phyloP scores from a whole-genome alignment of 208 protist genomes.

The Leishmania amazonensis region DNA sequence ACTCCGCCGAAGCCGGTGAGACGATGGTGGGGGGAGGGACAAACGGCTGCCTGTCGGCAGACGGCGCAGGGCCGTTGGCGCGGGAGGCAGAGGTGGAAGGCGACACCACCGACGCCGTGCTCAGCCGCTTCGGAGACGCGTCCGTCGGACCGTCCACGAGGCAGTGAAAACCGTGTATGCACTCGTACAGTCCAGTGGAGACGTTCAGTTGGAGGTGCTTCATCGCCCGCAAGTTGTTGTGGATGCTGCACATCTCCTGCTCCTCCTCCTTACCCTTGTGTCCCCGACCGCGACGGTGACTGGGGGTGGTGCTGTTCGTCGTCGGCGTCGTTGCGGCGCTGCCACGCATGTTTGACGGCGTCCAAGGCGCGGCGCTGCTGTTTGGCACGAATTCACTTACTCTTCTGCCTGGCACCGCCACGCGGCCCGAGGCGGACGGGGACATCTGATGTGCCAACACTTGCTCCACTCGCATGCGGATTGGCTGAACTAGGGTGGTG shows the following conservation, averaged over 20 bases:
- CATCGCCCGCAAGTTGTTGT: slow-evolving; percentile 77
- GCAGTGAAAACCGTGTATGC: slow-evolving; percentile 88
- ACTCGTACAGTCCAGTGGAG: slow-evolving; percentile 75
- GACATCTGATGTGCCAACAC: slow-evolving; percentile 35
- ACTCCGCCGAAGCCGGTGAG: slow-evolving; percentile 2
- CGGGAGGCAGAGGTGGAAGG: slow-evolving; percentile 12
- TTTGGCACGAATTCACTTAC: slow-evolving; percentile 34
- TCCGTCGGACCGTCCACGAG: slow-evolving; percentile 69
- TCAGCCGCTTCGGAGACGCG: slow-evolving; percentile 9
- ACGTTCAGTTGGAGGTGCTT: slow-evolving; percentile 86
- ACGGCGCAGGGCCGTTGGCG: not conserved
- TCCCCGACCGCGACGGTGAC: slow-evolving; percentile 44
- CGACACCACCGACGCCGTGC: slow-evolving; percentile 1
- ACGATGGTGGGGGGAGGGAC: not conserved
- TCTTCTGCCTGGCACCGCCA: slow-evolving; percentile 12
- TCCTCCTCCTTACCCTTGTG: slow-evolving; percentile 77
- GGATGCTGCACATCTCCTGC: slow-evolving; percentile 81
- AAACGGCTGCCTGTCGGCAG: not conserved
- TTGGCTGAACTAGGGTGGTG: slow-evolving; percentile 41
- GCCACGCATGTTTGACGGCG: slow-evolving; percentile 25
- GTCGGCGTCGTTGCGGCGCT: slow-evolving; percentile 24
- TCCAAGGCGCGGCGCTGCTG: slow-evolving; percentile 47
- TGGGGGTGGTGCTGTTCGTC: slow-evolving; percentile 33
- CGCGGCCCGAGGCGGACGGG: slow-evolving; percentile 23
- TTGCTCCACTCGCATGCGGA: slow-evolving; percentile 68